phyloP scores from a whole-genome alignment of 75 land plant species.

The Cunninghamia lanceolata region DNA sequence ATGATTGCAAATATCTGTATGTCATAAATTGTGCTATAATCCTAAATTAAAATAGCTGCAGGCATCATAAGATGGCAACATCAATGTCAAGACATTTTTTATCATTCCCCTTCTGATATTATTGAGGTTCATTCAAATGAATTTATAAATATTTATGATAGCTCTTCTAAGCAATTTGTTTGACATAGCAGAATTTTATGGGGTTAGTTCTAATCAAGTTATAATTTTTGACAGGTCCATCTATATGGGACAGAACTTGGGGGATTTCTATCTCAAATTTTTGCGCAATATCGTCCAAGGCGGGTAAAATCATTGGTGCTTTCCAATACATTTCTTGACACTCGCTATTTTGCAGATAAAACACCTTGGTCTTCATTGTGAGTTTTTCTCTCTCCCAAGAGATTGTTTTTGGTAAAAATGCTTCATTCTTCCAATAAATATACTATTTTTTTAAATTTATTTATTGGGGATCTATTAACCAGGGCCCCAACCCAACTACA shows the following conservation, averaged over 20 bases:
- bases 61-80: neutral
- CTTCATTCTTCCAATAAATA: neutral
- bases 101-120: neutral
- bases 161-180: neutral
- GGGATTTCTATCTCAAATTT: constrained; percentile 44
- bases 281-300: constrained; percentile 52
- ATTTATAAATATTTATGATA: neutral
- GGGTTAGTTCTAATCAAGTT: neutral
- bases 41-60: neutral
- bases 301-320: constrained; percentile 47
- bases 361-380: constrained; percentile 41
- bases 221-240: constrained; percentile 29
- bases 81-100: neutral
- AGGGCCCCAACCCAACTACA: no score
- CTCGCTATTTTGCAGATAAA: constrained; percentile 31
- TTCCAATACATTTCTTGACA: constrained; percentile 45
- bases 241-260: constrained; percentile 51
- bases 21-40: neutral
- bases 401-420: neutral
- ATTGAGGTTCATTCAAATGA: neutral
- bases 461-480: no score
- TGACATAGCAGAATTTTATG: neutral
- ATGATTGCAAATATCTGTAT: neutral
- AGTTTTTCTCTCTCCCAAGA: constrained; percentile 11
- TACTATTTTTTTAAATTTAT: no score